Evolutionary conservation across 768 basidiomycete genomes (phyloP), one percentile per base, ranked within the genome.

Genomic region (Strobilomyces confusus): DNA sequence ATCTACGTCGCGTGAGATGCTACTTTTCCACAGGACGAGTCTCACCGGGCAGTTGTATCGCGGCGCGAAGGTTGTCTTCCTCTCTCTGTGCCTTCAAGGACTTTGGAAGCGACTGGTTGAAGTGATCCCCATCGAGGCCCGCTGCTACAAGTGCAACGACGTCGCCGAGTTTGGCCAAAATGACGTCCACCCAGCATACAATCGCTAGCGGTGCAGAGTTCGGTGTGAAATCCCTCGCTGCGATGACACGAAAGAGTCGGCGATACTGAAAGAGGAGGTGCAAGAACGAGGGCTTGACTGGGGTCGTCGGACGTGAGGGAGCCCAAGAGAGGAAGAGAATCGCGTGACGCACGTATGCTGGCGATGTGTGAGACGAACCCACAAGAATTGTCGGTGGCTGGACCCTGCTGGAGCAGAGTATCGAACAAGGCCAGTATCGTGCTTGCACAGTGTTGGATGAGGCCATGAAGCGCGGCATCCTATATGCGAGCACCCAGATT

Each of bases 31-130:
- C n/a, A n/a, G n/a, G n/a, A n/a, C n/a, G n/a, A n/a, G n/a, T n/a
- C n/a, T n/a, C n/a, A 83, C 87, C 77, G 54, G 89, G 88, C n/a
- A 91, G 69, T 58, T 89, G 87, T 22, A 77, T 70, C 5, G 84
- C 82, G 37, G 84, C 86, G 37, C 76, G 74, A 29, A 88, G 63
- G 50, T 67, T 69, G 53, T 83, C 79, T 17, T 81, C 75, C 37
- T 80, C 75, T 51, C 71, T 72, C 48, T 80, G 79, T n/a, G 45
- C 54, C 56, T 54, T 66, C 61, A 75, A 63, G 54, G 54, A 75
- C 51, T 64, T 64, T 51, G 56, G 56, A 36, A 64, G 58, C 38
- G 54, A 56, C 19, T 51, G 33, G 11, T 60, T 56, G 6, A 54
- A 48, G 20, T 51, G 47, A 26, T 44, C 41, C 29, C 37, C 14